Conservation (phyloP, 768 basidiomycete species). For the Agaricus bisporus region DNA sequence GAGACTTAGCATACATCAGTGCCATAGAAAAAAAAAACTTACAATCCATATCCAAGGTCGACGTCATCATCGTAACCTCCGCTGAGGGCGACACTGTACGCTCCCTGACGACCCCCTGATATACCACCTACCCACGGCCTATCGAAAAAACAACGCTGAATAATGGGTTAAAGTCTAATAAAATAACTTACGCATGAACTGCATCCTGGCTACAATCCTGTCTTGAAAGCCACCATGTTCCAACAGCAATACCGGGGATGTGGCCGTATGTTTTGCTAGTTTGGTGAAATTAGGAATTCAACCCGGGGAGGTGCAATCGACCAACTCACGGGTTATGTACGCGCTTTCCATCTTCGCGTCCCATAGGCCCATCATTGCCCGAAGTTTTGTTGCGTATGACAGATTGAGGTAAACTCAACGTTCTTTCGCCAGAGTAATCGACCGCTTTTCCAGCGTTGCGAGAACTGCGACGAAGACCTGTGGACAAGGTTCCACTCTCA, state of each 20-base stretch:
- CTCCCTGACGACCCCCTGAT: slow-evolving; percentile 55
- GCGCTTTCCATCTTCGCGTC: slow-evolving; percentile 29
- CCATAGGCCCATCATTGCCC: slow-evolving; percentile 30
- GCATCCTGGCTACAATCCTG: slow-evolving; percentile 68
- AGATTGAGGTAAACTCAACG: slow-evolving; percentile 28
- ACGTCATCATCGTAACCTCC: slow-evolving; percentile 88
- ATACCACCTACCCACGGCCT: slow-evolving; percentile 88
- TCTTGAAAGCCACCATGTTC: slow-evolving; percentile 79
- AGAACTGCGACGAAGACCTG: slow-evolving; percentile 55
- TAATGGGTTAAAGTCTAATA: not conserved
- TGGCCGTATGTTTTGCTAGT: slow-evolving; percentile 69
- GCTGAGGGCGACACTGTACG: slow-evolving; percentile 81
- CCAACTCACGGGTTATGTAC: slow-evolving; percentile 46
- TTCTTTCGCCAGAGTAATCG: slow-evolving; percentile 46
- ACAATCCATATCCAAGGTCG: slow-evolving; percentile 80
- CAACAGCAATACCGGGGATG: slow-evolving; percentile 76
- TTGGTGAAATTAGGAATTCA: not conserved
- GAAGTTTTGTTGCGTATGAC: slow-evolving; percentile 28
- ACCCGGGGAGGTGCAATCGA: not conserved
- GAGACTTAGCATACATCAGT: not conserved
- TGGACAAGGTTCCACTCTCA: slow-evolving; percentile 12
- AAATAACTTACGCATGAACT: slow-evolving; percentile 63
- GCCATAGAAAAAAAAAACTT: slow-evolving; percentile 24
- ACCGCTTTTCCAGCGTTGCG: slow-evolving; percentile 55
- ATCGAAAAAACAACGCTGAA: slow-evolving; percentile 4